Evolutionary conservation across 495 filamentous ascomycete species (phyloP), one percentile per base, ranked within the genome.

Genomic region (Aspergillus heteromorphus): DNA sequence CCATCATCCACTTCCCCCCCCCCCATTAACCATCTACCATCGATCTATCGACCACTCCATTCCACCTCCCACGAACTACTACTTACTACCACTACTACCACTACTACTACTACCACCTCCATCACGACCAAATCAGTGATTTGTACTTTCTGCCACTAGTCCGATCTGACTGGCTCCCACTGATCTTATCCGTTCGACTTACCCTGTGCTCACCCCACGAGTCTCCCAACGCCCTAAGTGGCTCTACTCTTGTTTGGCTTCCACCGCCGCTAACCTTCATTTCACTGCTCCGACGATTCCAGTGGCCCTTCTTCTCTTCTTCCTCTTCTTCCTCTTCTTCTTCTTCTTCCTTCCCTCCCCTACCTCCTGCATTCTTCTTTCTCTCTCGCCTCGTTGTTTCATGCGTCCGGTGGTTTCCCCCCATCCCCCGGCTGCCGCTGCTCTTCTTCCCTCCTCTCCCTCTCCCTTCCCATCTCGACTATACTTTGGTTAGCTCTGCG

Each of bases 221-320:
- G 54, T 47, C 45, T 50, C 42, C 47, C 56, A 36, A 54, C 55
- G 38, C 27, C 47, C 47, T 45, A 53, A 27, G 43, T 47, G 54
- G 48, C 48, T 48, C 17, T 60, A 52, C 40, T 63, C 54, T 59
- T 55, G 54, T 63, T 58, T 53, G 54, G 56, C 48, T 59, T 63
- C 51, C 60, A 59, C 54, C 49, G 56, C 54, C 56, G 57, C 51
- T 57, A 55, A 49, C 55, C 36, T 51, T 61, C 54, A 58, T 63
- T 59, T 55, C 19, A 48, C 60, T 45, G 48, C 54, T 51, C 49
- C 49, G 20, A 45, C 53, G 49, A 16, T 27, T 27, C 51, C 38
- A 34, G 55, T 30, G 20, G 47, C 13, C 58, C 62, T 63, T 65
- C 65, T 65, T 63, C 56, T 64, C 61, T 62, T 55, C n/a, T n/a